Evolutionary conservation across 2,329 filamentous ascomycete genomes (phyloP), one percentile per base, ranked within the genome.

Genomic region (Aspergillus proliferans): DNA sequence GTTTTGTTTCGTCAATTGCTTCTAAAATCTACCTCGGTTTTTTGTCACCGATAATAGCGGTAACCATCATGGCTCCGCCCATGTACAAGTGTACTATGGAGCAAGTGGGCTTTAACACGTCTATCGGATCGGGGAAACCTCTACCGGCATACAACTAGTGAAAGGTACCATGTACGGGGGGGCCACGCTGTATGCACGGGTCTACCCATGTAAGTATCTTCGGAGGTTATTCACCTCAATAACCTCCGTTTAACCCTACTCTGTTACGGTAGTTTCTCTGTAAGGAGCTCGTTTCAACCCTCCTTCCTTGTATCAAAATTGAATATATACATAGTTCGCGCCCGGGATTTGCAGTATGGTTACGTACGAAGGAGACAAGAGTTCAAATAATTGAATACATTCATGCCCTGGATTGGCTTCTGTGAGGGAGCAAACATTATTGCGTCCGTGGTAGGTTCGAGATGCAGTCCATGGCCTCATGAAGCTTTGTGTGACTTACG

Each of bases 201-300:
- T 21, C 15, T 40, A 40, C 12, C 15, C 19, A 40, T 21, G 5
- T 40, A 19, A 22, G 18, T 40, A 19, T 40, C 18, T 40, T 40
- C 38, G 38, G 38, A 40, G 19, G 18, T 19, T 40, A 40, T 39
- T 47, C 51, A 5, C 9, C 10, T 28, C 26, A 30, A 30, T 34
- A 51, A 45, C 49, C 40, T 43, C 15, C 48, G 47, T 52, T 54
- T 52, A 54, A 49, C 50, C 47, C 49, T 53, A 48, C 49, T 12
- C 36, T 21, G 48, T 49, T 52, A 49, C 43, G n/a, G 40, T 45
- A 50, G 47, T 42, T 39, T 33, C 33, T 43, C 55, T 55, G 57
- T 48, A 59, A 59, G 57, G 57, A 57, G 54, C 42, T 49, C 38
- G 47, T 47, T 49, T 45, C 38, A 6, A 12, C n/a, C 15, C 38